Percentiles rank a stretch among this genome's conserved stretches.
Conservation (phyloP, 2,329 filamentous ascomycete genomes). For the Fusarium cyanostomum region DNA sequence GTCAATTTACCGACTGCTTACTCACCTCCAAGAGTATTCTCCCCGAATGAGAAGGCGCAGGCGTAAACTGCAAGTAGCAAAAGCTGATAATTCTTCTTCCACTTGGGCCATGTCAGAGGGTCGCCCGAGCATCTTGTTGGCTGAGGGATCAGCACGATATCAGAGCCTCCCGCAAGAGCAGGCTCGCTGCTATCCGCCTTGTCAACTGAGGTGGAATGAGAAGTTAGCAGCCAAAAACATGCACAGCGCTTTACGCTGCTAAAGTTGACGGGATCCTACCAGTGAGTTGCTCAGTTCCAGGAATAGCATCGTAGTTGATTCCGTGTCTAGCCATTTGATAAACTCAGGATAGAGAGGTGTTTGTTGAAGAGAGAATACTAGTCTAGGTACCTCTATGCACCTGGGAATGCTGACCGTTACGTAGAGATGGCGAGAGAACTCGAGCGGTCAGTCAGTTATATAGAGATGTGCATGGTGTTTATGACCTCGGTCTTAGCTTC, state of each 20-base stretch:
- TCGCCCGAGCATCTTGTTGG: background rate
- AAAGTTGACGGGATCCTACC: background rate
- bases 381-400: too few species aligned
- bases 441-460: background rate
- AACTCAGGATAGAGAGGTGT: background rate
- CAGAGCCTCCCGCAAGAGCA: background rate
- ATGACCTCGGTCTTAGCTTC: background rate
- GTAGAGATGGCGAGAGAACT: background rate
- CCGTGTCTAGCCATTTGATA: constrained; percentile 1
- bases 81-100: constrained; percentile 10
- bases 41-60: constrained; percentile 5
- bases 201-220: background rate
- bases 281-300: constrained; percentile 4
- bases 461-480: background rate
- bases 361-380: background rate
- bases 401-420: too few species aligned
- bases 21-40: constrained; percentile 8
- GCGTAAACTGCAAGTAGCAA: constrained; percentile 5
- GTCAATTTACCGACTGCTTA: background rate
- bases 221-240: background rate
- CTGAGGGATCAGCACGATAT: constrained; percentile 4
- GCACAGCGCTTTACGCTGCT: background rate
- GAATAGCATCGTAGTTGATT: background rate
- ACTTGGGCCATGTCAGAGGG: constrained; percentile 5
- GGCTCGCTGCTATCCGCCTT: background rate